Conservation (phyloP, 2,329 filamentous ascomycete genomes). For the Arthrobotrys sinensis region DNA sequence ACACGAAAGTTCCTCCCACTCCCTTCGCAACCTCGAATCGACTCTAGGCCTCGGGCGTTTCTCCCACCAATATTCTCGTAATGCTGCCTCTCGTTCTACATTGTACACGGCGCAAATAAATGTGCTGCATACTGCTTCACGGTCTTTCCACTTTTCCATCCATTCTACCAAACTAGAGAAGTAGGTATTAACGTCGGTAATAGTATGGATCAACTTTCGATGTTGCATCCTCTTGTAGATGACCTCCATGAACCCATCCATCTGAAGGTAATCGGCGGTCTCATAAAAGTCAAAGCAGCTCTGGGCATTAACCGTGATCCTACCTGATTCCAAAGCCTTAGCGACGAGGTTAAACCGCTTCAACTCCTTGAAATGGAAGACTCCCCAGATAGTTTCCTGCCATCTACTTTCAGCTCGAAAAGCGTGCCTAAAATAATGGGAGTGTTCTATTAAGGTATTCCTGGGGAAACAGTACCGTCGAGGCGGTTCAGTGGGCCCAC, state of each 20-base stretch:
- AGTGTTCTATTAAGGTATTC: too few species aligned
- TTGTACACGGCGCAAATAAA: background rate
- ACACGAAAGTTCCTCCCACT: too few species aligned
- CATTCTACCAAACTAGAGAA: background rate
- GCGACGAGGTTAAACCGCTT: background rate
- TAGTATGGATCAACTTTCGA: background rate
- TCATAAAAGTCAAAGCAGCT: background rate
- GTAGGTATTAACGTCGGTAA: background rate
- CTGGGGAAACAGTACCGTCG: too few species aligned
- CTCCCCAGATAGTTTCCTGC: background rate
- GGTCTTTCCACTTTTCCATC: background rate
- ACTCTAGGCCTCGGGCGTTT: too few species aligned
- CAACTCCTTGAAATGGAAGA: background rate
- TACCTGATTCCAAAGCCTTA: background rate
- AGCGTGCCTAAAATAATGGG: too few species aligned
- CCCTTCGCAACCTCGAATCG: too few species aligned
- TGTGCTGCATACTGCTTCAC: background rate
- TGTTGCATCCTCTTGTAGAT: background rate
- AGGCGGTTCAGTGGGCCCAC: too few species aligned
- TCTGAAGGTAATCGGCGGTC: conserved; percentile 1
- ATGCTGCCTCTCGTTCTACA: too few species aligned
- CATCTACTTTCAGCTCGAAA: too few species aligned
- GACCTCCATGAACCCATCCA: background rate
- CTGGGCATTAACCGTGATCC: background rate
- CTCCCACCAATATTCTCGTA: too few species aligned